Evolutionary conservation across 2,329 filamentous ascomycete genomes (phyloP).

Genomic region (Exophiala sp.): DNA sequence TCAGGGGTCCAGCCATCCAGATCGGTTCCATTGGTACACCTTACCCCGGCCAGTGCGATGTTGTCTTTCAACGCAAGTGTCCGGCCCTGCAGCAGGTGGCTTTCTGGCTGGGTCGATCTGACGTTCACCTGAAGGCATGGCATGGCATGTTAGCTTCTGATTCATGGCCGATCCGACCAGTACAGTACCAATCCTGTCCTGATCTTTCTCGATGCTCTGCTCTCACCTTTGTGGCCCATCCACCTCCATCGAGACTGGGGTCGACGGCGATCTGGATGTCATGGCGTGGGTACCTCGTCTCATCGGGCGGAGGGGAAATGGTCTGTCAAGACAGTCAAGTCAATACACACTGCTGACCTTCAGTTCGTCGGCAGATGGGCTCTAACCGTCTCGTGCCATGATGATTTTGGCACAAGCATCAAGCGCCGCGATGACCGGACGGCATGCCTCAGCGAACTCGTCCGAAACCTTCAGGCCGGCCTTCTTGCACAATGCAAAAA

Average conservation of each 20-base stretch:
- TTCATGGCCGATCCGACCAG: not conserved
- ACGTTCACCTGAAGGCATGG: not conserved
- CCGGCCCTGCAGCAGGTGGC: constrained; percentile 36
- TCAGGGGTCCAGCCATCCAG: constrained; percentile 31
- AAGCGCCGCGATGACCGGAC: not conserved
- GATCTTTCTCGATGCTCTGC: not conserved
- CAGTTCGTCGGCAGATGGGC: not conserved
- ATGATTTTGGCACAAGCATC: not conserved
- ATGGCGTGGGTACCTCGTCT: not conserved
- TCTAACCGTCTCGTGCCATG: constrained; percentile 3
- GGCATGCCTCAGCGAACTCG: not conserved
- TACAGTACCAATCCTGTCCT: not conserved
- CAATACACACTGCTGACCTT: too few relatives aligned
- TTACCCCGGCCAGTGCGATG: constrained; percentile 42
- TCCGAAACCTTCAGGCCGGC: not conserved
- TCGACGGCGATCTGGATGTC: not conserved
- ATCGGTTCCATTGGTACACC: constrained; percentile 42
- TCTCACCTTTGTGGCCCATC: not conserved
- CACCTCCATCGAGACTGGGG: not conserved
- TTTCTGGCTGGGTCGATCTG: constrained; percentile 3
- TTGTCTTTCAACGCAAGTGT: constrained; percentile 47
- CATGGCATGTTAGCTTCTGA: not conserved
- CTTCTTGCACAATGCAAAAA: not conserved
- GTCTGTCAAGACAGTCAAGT: not conserved
- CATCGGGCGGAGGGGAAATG: constrained; percentile 1